Percentiles rank a stretch among this genome's conserved stretches.
Evolutionary conservation across 805 yeast genomes (phyloP).

Genomic region (Barnettozyma populi): DNA sequence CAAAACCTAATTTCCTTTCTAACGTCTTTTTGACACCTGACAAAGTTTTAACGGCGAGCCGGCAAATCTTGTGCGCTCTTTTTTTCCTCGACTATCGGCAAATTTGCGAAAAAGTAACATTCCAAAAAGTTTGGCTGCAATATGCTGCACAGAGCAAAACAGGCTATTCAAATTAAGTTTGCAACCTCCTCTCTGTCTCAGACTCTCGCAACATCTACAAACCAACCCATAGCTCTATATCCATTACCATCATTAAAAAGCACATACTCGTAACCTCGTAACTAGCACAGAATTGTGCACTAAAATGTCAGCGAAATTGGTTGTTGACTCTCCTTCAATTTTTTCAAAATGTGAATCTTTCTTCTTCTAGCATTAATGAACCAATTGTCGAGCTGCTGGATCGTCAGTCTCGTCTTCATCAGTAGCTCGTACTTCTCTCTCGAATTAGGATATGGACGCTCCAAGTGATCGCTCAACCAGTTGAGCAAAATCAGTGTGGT

Average conservation of each 20-base stretch:
- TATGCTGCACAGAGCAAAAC: neutral
- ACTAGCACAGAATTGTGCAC: conserved; percentile 11
- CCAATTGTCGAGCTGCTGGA: conserved; percentile 82
- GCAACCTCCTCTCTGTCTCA: neutral
- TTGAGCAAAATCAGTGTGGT: conserved; percentile 63
- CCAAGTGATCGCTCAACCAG: conserved; percentile 71
- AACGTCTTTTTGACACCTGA: conserved; percentile 1
- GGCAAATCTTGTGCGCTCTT: neutral
- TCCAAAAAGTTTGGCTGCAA: neutral
- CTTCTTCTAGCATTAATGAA: conserved; percentile 83
- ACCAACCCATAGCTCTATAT: neutral
- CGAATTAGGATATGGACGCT: conserved; percentile 80
- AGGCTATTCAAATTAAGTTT: neutral
- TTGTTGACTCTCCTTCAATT: conserved; percentile 24
- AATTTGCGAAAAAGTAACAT: neutral
- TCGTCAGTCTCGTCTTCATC: conserved; percentile 67
- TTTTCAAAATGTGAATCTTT: conserved; percentile 37
- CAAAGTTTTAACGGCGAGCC: neutral
- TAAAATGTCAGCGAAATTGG: conserved; percentile 23
- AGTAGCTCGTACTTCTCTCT: conserved; percentile 68
- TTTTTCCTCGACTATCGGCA: neutral
- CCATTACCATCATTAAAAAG: neutral
- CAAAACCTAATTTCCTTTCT: neutral
- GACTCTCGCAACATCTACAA: neutral
- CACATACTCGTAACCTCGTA: neutral